Conservation (phyloP, 1,139 yeast species). For the Geotrichum restrictum region DNA sequence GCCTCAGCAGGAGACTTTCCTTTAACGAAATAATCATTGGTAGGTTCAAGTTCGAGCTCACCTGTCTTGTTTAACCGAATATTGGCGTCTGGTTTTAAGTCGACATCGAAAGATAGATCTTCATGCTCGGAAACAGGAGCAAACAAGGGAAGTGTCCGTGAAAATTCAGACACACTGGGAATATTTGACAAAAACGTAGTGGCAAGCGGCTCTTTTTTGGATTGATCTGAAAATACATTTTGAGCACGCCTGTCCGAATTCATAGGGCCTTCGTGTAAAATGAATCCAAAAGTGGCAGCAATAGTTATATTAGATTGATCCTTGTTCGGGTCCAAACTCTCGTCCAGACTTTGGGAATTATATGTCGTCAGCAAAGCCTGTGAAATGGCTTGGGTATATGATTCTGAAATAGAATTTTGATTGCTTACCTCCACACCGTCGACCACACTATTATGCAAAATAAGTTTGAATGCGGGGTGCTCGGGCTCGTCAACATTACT, state of each 20-base stretch:
- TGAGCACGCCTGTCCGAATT: not conserved
- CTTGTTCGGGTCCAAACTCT: not conserved
- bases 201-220: slow-evolving; percentile 19
- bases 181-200: slow-evolving; percentile 33
- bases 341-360: slow-evolving; percentile 4
- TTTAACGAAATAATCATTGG: slow-evolving; percentile 10
- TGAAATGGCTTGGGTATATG: slow-evolving; percentile 10
- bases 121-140: slow-evolving; percentile 15
- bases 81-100: slow-evolving; percentile 8
- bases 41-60: not conserved
- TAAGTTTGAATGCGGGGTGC: slow-evolving; percentile 1
- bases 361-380: slow-evolving; percentile 14
- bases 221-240: slow-evolving; percentile 1
- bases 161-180: slow-evolving; percentile 32
- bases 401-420: slow-evolving; percentile 3
- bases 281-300: slow-evolving; percentile 37
- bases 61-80: slow-evolving; percentile 5
- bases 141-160: slow-evolving; percentile 31
- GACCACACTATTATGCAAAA: not conserved
- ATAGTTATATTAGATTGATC: slow-evolving; percentile 27
- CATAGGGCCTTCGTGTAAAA: slow-evolving; percentile 28
- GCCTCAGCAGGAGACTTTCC: slow-evolving; percentile 16
- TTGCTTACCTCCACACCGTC: slow-evolving; percentile 2
- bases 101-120: slow-evolving; percentile 1
- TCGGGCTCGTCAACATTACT: slow-evolving; percentile 9